Conservation (phyloP, 2,329 filamentous ascomycete species). For the Pochonia chlamydosporia region DNA sequence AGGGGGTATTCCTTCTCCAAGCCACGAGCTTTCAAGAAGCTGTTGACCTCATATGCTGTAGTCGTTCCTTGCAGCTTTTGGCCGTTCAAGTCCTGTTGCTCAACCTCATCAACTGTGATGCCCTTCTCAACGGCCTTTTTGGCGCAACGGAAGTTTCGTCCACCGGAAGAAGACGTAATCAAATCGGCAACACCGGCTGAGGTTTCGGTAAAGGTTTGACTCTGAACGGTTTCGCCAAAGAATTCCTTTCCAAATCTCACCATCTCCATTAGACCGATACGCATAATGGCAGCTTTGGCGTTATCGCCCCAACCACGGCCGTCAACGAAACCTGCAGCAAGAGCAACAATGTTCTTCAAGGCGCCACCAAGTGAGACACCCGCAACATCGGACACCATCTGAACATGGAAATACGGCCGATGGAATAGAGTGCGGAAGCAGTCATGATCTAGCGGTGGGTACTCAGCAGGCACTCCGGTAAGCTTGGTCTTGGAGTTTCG, state of each 20-base stretch:
- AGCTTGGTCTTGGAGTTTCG: conserved; percentile 63
- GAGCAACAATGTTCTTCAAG: conserved; percentile 92
- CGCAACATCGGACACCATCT: conserved; percentile 90
- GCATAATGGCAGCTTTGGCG: conserved; percentile 97
- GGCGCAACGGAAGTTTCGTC: conserved; percentile 90
- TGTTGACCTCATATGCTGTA: conserved; percentile 87
- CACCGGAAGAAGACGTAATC: conserved; percentile 88
- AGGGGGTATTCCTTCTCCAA: conserved; percentile 82
- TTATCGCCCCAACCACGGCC: conserved; percentile 98
- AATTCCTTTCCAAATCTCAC: conserved; percentile 93
- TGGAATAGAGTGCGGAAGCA: conserved; percentile 86
- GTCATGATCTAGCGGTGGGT: conserved; percentile 79
- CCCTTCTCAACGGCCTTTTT: conserved; percentile 79
- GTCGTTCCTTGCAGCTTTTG: conserved; percentile 94
- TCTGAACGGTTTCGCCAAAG: conserved; percentile 75
- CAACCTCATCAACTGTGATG: conserved; percentile 78
- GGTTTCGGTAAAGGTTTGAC: conserved; percentile 92
- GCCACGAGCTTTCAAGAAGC: conserved; percentile 73
- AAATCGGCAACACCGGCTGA: conserved; percentile 92
- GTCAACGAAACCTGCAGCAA: conserved; percentile 92
- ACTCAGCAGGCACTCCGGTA: conserved; percentile 71
- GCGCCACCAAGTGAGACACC: conserved; percentile 92
- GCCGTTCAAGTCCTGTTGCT: conserved; percentile 84
- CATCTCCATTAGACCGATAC: conserved; percentile 92
- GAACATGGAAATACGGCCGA: conserved; percentile 94